phyloP scores from a whole-genome alignment of 345 rosid species.

The Fremontodendron californicum region DNA sequence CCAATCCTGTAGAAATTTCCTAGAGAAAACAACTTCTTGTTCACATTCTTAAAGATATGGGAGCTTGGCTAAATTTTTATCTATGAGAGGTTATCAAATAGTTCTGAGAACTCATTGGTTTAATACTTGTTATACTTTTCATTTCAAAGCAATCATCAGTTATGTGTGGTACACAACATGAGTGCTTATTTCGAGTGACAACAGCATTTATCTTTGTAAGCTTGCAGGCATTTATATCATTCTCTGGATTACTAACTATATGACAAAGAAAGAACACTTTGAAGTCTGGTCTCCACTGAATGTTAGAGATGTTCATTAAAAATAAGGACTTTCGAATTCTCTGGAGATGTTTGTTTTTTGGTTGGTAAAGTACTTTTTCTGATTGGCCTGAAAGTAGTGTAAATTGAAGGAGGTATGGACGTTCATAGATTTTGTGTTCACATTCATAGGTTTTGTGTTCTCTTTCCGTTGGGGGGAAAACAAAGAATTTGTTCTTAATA shows the following conservation, averaged over 20 bases:
- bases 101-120: no score
- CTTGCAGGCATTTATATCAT: background rate
- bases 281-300: background rate
- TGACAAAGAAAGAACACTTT: background rate
- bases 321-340: background rate
- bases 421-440: background rate
- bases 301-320: background rate
- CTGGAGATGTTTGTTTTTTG: background rate
- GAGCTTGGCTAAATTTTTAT: background rate
- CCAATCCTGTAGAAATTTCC: background rate
- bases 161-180: background rate
- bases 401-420: background rate
- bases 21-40: background rate
- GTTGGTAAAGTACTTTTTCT: background rate
- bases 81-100: background rate
- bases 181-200: background rate
- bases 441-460: background rate
- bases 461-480: background rate
- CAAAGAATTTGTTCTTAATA: background rate
- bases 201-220: background rate
- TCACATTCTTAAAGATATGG: background rate
- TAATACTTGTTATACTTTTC: background rate
- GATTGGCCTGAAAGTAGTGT: background rate
- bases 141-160: background rate
- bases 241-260: background rate